Base-by-base conservation (phyloP, 2,329 filamentous ascomycete genomes). In the Penicillium polonicum region DNA sequence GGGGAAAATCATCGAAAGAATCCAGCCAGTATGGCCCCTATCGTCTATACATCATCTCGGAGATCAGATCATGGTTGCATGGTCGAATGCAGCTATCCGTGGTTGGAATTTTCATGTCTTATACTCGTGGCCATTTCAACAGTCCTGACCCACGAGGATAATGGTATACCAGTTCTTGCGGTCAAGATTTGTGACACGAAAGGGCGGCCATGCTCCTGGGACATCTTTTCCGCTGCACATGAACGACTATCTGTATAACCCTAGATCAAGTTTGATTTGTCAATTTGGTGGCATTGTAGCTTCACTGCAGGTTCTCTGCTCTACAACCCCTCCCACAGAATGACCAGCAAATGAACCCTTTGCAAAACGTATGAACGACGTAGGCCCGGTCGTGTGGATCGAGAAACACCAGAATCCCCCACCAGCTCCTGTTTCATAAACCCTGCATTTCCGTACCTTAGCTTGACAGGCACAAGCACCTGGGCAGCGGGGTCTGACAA, bases 171-270 rank as follows among this genome's bases (percentile, higher is more conserved):
- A n/a, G 12, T 21, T 33, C 36, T 7, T 27, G 41, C 36, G 29
- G 29, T 35, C 36, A 35, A 55, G 9, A 35, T 25, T 25, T 19
- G 38, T 64, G 55, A 60, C 55, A 64, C 64, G 58, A 61, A 63
- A 69, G 72, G 68, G 70, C 67, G 67, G 69, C 70, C 71, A 73
- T 72, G 69, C 66, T 63, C 53, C 62, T 62, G 54, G 56, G 60
- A 57, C 46, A 67, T 69, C 65, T 70, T 67, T 65, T 67, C 64
- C 65, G 60, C 45, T 31, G 55, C 58, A 56, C 57, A 43, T 55
- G 46, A 57, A 56, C 57, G 49, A 60, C 49, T 23, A 15, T 45
- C 44, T 59, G 55, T 51, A 41, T 49, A 48, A 55, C 45, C 19
- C 45, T 54, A 35, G 43, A 19, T 21, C 25, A 44, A 25, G 29